Base-by-base conservation (phyloP, 108 stramenopile species). In the Fistulifera pelliculosa region DNA sequence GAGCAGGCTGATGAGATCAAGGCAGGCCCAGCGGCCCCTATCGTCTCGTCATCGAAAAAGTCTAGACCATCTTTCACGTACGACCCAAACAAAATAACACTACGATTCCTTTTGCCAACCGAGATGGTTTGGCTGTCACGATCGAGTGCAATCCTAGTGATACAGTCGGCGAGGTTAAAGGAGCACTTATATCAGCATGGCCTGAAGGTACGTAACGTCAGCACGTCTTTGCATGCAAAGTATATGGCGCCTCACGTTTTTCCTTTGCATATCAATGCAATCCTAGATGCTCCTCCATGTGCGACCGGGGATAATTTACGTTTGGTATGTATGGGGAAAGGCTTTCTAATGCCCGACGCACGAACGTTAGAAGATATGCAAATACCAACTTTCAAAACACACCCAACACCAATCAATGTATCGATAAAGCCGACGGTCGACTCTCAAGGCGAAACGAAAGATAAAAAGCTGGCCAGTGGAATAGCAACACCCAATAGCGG, bases 261-360 rank as follows among this genome's bases (percentile, higher is more conserved):
- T 35, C 8, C 8, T 35, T n/a, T n/a, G n/a, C n/a, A n/a, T n/a
- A n/a, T n/a, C n/a, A n/a, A n/a, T n/a, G n/a, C n/a, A n/a, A n/a
- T n/a, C 31, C 3, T 49, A 80, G 87, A 73, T 42, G 58, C 84
- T 49, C 76, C 80, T 8, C 53, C 52, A 41, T 85, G 83, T 65
- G 61, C 66, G 12, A 74, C 70, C 60, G 80, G 84, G 15, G 82
- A 87, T 38, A 65, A 62, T 45, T 23, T 91, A 52, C 56, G 90
- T 8, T 67, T 91, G 40, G 80, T 91, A 62, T 87, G 90, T 54
- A 91, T 91, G 90, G 90, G 90, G n/a, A 87, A 87, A 54, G 90
- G 85, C 27, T 71, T 84, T 25, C 58, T 91, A 13, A 82, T 76
- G 74, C 90, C 90, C 11, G 83, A 87, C 53, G 57, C 83, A 7